Conservation (phyloP, 2,329 filamentous ascomycete species). For the Diaporthe citri region DNA sequence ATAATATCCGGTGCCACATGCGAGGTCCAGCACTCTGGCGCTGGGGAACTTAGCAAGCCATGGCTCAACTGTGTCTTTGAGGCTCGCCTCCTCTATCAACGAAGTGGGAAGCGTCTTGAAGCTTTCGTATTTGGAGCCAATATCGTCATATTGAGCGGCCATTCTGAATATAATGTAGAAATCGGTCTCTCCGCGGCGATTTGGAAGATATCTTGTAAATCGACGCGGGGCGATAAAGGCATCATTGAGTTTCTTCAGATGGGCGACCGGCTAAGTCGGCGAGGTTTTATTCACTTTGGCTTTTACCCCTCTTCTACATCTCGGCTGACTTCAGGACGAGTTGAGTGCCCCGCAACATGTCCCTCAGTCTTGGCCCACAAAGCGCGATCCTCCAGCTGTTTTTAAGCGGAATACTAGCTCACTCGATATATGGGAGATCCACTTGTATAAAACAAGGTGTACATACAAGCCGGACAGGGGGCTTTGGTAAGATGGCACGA, state of each 20-base stretch:
- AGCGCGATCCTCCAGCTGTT: no score
- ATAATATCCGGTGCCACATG: constrained; percentile 53
- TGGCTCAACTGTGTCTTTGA: constrained; percentile 35
- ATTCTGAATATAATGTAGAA: not conserved
- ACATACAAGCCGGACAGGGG: no score
- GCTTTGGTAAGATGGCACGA: no score
- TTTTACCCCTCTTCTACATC: not conserved
- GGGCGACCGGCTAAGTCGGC: no score
- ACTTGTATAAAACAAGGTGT: no score
- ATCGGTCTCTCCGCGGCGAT: no score
- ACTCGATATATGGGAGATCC: no score
- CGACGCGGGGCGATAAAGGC: not conserved
- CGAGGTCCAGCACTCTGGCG: constrained; percentile 51
- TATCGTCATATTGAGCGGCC: constrained; percentile 41
- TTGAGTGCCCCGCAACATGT: not conserved
- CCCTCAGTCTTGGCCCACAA: not conserved
- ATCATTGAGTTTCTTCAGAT: not conserved
- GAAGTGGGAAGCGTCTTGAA: constrained; percentile 40
- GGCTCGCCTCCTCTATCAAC: constrained; percentile 37
- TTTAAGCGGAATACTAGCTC: no score
- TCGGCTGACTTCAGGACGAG: not conserved
- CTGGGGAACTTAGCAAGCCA: constrained; percentile 20
- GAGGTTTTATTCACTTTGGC: not conserved
- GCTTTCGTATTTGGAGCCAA: constrained; percentile 38
- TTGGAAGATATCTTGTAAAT: not conserved